These are phyloP conservation scores for Trichophaea hybrida DNA, from an alignment of 2,329 filamentous ascomycete genomes.

Conservation along the genomic window DNA sequence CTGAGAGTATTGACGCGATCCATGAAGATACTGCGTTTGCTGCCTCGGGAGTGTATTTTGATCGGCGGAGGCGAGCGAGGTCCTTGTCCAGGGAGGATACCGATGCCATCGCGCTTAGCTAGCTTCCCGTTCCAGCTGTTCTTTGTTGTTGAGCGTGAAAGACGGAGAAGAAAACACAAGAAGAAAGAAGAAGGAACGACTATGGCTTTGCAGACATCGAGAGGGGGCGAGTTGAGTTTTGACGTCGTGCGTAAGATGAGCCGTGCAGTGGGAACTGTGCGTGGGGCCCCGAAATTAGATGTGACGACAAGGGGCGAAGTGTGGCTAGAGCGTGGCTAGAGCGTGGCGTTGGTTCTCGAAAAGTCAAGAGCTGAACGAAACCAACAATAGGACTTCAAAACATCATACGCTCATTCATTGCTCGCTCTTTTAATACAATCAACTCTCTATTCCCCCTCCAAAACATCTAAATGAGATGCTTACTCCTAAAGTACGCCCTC, in stretches of 20 bases:
- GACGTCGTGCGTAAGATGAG: neutral
- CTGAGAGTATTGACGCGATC: constrained; percentile 70
- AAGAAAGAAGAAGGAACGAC: neutral
- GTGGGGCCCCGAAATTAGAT: neutral
- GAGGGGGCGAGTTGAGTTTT: neutral
- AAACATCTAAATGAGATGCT: constrained; percentile 6
- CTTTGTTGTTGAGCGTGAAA: neutral
- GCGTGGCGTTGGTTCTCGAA: neutral
- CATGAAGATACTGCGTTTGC: constrained; percentile 72
- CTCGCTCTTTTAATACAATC: neutral
- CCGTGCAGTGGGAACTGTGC: neutral
- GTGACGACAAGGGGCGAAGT: no score
- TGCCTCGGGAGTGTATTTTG: constrained; percentile 81
- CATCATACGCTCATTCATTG: neutral
- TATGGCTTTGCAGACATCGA: neutral
- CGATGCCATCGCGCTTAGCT: constrained; percentile 55
- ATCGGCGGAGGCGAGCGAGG: constrained; percentile 79
- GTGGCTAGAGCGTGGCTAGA: neutral
- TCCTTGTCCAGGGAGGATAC: constrained; percentile 90
- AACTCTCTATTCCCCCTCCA: neutral
- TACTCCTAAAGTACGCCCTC: constrained; percentile 75
- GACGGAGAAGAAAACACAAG: neutral
- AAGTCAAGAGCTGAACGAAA: neutral
- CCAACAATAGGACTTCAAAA: neutral
- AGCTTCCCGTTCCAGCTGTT: neutral